Conservation (phyloP, 73 alveolate species). For the Paramecium pentaurelia region DNA sequence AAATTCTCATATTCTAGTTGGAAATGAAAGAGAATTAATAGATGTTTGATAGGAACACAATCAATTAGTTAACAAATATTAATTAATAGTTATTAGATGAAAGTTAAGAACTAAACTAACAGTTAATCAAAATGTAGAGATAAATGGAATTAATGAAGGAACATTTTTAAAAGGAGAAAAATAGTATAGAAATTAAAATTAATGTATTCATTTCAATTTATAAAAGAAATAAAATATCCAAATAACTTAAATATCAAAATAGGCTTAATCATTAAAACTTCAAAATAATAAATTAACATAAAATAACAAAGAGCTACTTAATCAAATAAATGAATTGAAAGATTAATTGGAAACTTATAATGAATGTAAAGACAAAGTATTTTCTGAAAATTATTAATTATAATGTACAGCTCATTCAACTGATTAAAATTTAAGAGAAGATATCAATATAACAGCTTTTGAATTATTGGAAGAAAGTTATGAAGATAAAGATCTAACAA, state of each 20-base stretch:
- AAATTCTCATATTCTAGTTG: neutral
- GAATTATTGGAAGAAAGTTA: neutral
- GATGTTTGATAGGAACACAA: neutral
- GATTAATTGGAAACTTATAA: neutral
- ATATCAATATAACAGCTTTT: conserved; percentile 26
- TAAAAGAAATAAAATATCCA: neutral
- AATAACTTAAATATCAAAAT: neutral
- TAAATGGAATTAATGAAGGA: neutral
- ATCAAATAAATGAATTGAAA: neutral
- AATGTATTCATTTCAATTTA: neutral
- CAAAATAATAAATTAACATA: neutral
- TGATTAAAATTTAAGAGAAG: neutral
- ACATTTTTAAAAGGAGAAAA: neutral
- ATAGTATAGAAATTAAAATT: neutral
- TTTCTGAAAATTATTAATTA: neutral
- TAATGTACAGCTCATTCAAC: conserved; percentile 10
- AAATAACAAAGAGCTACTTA: neutral
- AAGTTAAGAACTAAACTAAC: neutral
- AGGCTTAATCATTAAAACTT: neutral
- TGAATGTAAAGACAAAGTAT: neutral
- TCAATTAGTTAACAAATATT: neutral
- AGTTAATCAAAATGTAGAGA: neutral
- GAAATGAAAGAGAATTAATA: neutral
- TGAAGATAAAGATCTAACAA: neutral
- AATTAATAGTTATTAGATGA: neutral